Evolutionary conservation across 2,329 filamentous ascomycete species (phyloP), one percentile per base, ranked within the genome.

Genomic region (Cadophora sp.): DNA sequence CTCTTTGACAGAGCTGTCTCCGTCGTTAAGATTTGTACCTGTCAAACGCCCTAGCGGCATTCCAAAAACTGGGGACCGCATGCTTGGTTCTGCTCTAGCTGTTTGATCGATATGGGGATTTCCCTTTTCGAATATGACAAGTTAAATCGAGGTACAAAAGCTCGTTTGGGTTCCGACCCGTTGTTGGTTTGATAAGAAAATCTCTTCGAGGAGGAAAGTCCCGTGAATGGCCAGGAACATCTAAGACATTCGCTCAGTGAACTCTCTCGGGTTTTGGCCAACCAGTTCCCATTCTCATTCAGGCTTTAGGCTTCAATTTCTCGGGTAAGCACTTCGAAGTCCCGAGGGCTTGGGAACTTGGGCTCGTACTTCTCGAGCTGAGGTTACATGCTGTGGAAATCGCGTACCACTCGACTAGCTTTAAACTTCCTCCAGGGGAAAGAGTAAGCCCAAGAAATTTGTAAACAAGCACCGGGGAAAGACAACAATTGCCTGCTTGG

Each of bases 61-160:
- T 43, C 56, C 31, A 3, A 59, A 59, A 40, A 40, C 22, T 43
- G 56, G 56, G 34, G 31, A 59, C 34, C 24, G 22, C 4, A 14
- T 26, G 56, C 56, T 19, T 59, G 56, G 56, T 26, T 37, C 56
- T 59, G 22, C 12, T 59, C 14, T 22, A 40, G 34, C 34, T 59
- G 34, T 59, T 59, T 59, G 34, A 59, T 27, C 31, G 34, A 27
- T 59, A 59, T 59, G 56, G 56, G 34, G 34, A 40, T 26, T 59
- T 40, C 56, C 56, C 31, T 43, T 59, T 59, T 59, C 31, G 56
- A 59, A 37, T 24, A 14, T 40, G 31, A 37, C n/a, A 24, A n/a
- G 31, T 12, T 37, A 11, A 6, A 5, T 9, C n/a, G 55, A 24
- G 31, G n/a, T 58, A 6, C 6, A 56, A 34, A 34, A 37, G 53